Evolutionary conservation across 805 yeast genomes (phyloP).

Genomic region (Candida germanica): DNA sequence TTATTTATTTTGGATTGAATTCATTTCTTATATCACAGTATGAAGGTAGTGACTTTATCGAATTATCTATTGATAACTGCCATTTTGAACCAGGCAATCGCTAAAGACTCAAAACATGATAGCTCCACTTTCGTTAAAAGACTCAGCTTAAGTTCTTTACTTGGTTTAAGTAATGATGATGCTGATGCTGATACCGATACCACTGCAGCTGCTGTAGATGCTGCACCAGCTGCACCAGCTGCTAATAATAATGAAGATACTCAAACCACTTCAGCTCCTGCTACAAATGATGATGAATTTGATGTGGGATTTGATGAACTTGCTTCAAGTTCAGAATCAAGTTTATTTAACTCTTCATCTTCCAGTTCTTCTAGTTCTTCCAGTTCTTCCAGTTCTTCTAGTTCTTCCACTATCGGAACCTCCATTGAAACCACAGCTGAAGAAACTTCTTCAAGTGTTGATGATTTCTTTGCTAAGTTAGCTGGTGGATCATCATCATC

Average conservation of each 20-base stretch:
- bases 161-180: not conserved
- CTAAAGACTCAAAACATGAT: constrained; percentile 6
- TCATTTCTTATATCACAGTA: no score
- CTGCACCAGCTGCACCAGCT: constrained; percentile 6
- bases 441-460: constrained; percentile 9
- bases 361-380: constrained; percentile 11
- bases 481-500: constrained; percentile 1
- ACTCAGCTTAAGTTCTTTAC: constrained; percentile 11
- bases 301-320: not conserved
- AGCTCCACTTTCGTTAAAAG: constrained; percentile 13
- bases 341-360: not conserved
- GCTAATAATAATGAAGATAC: constrained; percentile 3
- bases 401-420: constrained; percentile 14
- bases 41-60: constrained; percentile 24
- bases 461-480: constrained; percentile 8
- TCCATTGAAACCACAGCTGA: constrained; percentile 9
- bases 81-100: constrained; percentile 19
- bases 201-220: constrained; percentile 5
- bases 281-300: constrained; percentile 9
- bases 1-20: no score
- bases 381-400: constrained; percentile 10
- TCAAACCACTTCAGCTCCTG: constrained; percentile 4
- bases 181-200: constrained; percentile 1
- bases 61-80: constrained; percentile 22
- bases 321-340: constrained; percentile 1